Base-by-base conservation (phyloP, 2,329 filamentous ascomycete species). In the Aspergillus udagawae region DNA sequence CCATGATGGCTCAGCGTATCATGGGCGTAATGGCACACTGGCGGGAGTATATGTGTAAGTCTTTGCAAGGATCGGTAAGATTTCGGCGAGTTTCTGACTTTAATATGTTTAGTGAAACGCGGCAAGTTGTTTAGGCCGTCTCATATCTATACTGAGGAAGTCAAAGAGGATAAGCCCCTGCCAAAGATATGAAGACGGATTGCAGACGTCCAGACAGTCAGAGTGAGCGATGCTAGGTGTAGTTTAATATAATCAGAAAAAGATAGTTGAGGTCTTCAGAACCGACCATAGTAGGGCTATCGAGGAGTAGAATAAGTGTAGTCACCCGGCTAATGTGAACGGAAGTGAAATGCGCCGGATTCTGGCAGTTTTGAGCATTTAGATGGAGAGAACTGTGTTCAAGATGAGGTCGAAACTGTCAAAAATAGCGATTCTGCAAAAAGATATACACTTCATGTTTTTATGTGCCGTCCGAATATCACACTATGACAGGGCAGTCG, bases 21-120 rank as follows among this genome's bases (percentile, higher is more conserved):
- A 67, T 67, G 35, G 70, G 68, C 0, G 66, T 71, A 12, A 71
- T 72, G 67, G 70, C 70, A 2, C 69, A 73, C 53, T 73, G 68
- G 69, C 63, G 69, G 57, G 70, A 73, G 45, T 67, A 69, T 29
- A 73, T 66, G 64, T 41, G 69, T 73, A 59, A 61, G 63, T 56
- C 14, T 21, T 21, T 12, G 4, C 27, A 9, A 49, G 20, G 25
- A 49, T 48, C 54, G 49, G 47, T 21, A 32, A 52, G 17, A 48
- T 63, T 25, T 58, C 59, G 59, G 55, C 29, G 17, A 53, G 20
- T 64, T 65, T 47, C 44, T 47, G 8, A 17, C 29, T 48, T 57
- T 63, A 66, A 42, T 1, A 21, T 9, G 12, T 41, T 17, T 55
- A 70, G 67, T 69, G 38, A 61, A 53, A 47, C 63, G 61, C 44